phyloP scores from a whole-genome alignment of 345 rosid species.

The Cardiospermum halicacabum region DNA sequence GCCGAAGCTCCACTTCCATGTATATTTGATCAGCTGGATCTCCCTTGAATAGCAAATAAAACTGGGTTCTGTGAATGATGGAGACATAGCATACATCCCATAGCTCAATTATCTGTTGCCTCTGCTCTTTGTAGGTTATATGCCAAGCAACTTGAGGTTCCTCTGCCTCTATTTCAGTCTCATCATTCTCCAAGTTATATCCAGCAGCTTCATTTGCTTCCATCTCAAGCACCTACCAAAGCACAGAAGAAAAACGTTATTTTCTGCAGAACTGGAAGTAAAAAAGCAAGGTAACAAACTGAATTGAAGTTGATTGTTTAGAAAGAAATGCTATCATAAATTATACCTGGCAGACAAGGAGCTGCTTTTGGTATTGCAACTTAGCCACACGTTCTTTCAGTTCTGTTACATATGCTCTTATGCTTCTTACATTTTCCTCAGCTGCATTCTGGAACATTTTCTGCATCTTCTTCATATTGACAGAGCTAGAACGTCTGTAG shows the following conservation, averaged over 20 bases:
- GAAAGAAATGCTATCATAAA: neutral
- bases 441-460: constrained; percentile 98
- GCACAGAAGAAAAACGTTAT: neutral
- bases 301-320: neutral
- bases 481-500: constrained; percentile 74
- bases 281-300: neutral
- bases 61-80: constrained; percentile 90
- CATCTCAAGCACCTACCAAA: constrained; percentile 93
- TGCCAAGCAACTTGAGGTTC: constrained; percentile 81
- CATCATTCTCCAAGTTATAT: constrained; percentile 54
- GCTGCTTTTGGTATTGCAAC: constrained; percentile 97
- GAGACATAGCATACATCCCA: constrained; percentile 92
- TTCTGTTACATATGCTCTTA: constrained; percentile 85
- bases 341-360: constrained; percentile 96
- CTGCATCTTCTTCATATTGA: constrained; percentile 98
- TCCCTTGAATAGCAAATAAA: constrained; percentile 87
- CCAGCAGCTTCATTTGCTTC: constrained; percentile 98
- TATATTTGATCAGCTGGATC: constrained; percentile 97
- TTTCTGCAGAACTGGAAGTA: neutral
- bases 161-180: constrained; percentile 37
- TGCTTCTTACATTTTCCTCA: constrained; percentile 98
- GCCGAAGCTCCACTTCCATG: constrained; percentile 97
- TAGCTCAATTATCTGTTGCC: constrained; percentile 87
- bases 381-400: constrained; percentile 96
- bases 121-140: constrained; percentile 73